Conservation (phyloP, 73 alveolate genomes). For the Diophrys appendiculata region DNA sequence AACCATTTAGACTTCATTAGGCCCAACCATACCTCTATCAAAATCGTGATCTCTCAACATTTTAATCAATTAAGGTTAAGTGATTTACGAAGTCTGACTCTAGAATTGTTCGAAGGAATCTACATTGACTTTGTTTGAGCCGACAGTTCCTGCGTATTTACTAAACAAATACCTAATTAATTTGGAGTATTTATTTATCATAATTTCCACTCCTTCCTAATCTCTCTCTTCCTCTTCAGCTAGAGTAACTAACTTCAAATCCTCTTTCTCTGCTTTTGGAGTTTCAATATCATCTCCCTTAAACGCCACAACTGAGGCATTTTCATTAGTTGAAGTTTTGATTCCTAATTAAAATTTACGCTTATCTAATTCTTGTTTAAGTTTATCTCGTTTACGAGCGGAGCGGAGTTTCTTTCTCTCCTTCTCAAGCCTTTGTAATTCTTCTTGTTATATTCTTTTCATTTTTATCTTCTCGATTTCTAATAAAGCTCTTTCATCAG, state of each 20-base stretch:
- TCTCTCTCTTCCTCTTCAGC: conserved; percentile 68
- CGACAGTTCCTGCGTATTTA: conserved; percentile 41
- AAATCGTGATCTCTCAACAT: background rate
- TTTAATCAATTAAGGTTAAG: background rate
- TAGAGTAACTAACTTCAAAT: conserved; percentile 29
- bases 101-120: conserved; percentile 15
- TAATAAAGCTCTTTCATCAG: conserved; percentile 27
- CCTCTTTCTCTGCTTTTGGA: conserved; percentile 9
- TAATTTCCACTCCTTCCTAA: conserved; percentile 23
- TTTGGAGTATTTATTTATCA: conserved; percentile 41
- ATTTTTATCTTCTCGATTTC: conserved; percentile 33
- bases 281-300: conserved; percentile 18
- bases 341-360: conserved; percentile 56
- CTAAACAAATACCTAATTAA: conserved; percentile 39
- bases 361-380: conserved; percentile 45
- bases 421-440: conserved; percentile 21
- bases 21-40: background rate
- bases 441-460: conserved; percentile 26
- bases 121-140: conserved; percentile 2
- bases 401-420: conserved; percentile 27
- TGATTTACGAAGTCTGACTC: background rate
- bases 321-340: background rate
- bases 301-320: conserved; percentile 12
- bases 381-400: conserved; percentile 16
- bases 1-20: background rate